These are phyloP conservation scores for Sporopachydermia lactativora DNA, from an alignment of 805 yeast genomes.

Conservation along the genomic window DNA sequence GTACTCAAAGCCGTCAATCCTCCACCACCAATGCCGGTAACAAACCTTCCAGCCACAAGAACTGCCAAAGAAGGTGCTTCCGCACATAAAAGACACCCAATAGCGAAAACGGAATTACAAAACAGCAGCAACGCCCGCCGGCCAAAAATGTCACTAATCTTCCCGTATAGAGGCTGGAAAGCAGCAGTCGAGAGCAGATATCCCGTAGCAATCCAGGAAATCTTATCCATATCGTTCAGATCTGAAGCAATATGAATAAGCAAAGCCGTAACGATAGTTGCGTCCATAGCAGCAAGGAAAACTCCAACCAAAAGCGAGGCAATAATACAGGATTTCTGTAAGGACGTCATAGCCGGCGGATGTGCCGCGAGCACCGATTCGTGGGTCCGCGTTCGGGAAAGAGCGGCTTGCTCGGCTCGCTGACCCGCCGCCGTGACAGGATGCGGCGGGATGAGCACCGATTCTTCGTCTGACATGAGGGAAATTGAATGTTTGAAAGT, in stretches of 20 bases:
- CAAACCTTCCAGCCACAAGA: constrained; percentile 43
- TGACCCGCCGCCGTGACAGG: neutral
- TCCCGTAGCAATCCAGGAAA: constrained; percentile 63
- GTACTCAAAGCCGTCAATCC: constrained; percentile 68
- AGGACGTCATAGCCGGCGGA: neutral
- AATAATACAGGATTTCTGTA: constrained; percentile 5
- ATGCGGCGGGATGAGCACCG: neutral
- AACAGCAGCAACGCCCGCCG: constrained; percentile 25
- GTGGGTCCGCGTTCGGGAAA: neutral
- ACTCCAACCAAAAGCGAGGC: constrained; percentile 29
- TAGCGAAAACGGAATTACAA: constrained; percentile 27
- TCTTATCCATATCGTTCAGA: constrained; percentile 33
- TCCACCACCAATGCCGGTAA: constrained; percentile 88
- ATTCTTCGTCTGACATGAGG: neutral
- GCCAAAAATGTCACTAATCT: constrained; percentile 44
- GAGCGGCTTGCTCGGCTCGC: neutral
- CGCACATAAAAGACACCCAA: constrained; percentile 33
- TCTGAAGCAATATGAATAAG: constrained; percentile 46
- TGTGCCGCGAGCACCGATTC: neutral
- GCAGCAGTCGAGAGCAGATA: constrained; percentile 57
- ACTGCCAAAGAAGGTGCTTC: constrained; percentile 38
- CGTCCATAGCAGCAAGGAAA: constrained; percentile 41
- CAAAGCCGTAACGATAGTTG: constrained; percentile 46
- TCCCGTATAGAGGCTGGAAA: constrained; percentile 63
- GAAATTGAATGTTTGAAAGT: no score